These are phyloP conservation scores for Marasmius oreades DNA, from an alignment of 1,284 basidiomycete species.

Conservation along the genomic window DNA sequence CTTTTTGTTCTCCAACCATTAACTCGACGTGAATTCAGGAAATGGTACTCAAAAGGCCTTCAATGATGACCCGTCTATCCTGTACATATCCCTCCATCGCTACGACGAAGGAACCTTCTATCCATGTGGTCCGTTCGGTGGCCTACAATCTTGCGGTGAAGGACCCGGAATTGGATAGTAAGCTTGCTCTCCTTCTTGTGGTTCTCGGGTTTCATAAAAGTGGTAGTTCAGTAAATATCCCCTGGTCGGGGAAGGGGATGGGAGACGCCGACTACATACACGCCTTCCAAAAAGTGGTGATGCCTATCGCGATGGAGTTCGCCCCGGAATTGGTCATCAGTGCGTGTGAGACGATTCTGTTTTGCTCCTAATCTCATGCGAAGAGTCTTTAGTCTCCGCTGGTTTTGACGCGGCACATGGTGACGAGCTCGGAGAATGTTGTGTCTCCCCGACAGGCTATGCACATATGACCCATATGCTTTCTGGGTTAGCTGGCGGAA, in stretches of 20 bases:
- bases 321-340: slow-evolving; percentile 95
- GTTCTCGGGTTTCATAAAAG: slow-evolving; percentile 1
- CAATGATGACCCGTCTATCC: slow-evolving; percentile 84
- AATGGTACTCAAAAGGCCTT: slow-evolving; percentile 98
- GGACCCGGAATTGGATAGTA: slow-evolving; percentile 82
- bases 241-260: slow-evolving; percentile 90
- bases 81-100: slow-evolving; percentile 97
- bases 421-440: slow-evolving; percentile 88
- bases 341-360: slow-evolving; percentile 35
- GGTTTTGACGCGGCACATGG: slow-evolving; percentile 97
- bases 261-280: slow-evolving; percentile 95
- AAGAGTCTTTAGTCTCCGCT: slow-evolving; percentile 73
- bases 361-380: not conserved
- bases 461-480: slow-evolving; percentile 99
- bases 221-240: slow-evolving; percentile 89
- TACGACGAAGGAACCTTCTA: slow-evolving; percentile 93
- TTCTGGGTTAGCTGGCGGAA: slow-evolving; percentile 84
- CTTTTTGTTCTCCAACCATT: not conserved
- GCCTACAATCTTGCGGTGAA: slow-evolving; percentile 81
- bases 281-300: slow-evolving; percentile 93
- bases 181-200: slow-evolving; percentile 32
- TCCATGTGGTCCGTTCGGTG: slow-evolving; percentile 88
- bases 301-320: slow-evolving; percentile 98
- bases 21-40: slow-evolving; percentile 40
- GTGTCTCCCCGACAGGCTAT: slow-evolving; percentile 91